These are phyloP conservation scores for Tylopilus vinaceipallidus DNA, from an alignment of 768 basidiomycete genomes.

Conservation along the genomic window DNA sequence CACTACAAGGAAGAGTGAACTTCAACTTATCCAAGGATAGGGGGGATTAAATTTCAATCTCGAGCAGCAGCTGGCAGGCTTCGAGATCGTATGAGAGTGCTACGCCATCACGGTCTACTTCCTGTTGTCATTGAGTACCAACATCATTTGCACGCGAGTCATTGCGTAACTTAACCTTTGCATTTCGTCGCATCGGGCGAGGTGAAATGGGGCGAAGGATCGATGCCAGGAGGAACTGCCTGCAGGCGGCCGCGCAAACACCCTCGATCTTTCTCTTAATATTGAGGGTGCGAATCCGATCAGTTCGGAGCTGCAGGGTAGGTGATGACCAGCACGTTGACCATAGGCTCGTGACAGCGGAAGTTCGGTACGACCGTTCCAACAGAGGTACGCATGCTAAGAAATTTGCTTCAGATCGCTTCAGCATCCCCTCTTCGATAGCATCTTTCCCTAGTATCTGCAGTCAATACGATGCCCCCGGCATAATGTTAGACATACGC, in stretches of 20 bases:
- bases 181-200: not conserved
- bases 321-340: not conserved
- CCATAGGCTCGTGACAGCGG: not conserved
- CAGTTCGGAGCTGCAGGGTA: no score
- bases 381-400: not conserved
- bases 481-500: not conserved
- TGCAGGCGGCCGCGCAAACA: not conserved
- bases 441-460: not conserved
- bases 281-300: not conserved
- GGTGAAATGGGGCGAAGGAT: not conserved
- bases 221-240: not conserved
- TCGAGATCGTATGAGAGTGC: no score
- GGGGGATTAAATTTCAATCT: no score
- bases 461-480: not conserved
- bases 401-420: not conserved
- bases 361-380: not conserved
- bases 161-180: not conserved
- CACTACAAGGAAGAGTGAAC: no score
- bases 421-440: slow-evolving; percentile 2
- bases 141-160: not conserved
- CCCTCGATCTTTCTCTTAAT: not conserved
- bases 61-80: no score
- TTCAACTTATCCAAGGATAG: no score
- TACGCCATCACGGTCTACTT: no score
- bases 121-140: not conserved